Evolutionary conservation across 106 monocot species (phyloP).

Genomic region (Platanthera zijinensis): DNA sequence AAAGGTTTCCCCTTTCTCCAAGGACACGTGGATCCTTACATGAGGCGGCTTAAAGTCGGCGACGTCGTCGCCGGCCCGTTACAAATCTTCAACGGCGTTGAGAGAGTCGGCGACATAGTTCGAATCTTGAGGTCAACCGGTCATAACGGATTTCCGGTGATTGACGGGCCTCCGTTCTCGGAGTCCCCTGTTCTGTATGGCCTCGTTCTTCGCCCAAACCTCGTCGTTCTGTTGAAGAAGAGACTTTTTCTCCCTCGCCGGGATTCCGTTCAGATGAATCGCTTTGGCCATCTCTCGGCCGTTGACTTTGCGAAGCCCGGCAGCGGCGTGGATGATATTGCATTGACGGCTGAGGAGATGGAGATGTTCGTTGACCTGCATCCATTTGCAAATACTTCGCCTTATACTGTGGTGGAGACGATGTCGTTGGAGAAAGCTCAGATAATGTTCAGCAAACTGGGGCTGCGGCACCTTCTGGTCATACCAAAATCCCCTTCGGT

Average conservation of each 20-base stretch:
- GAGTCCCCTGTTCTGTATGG: slow-evolving; percentile 32
- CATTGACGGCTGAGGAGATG: slow-evolving; percentile 30
- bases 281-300: slow-evolving; percentile 12
- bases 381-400: slow-evolving; percentile 41
- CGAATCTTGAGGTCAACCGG: slow-evolving; percentile 30
- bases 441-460: slow-evolving; percentile 32
- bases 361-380: slow-evolving; percentile 42
- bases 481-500: slow-evolving; percentile 35
- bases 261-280: not conserved
- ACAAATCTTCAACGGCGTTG: slow-evolving; percentile 35
- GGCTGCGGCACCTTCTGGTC: slow-evolving; percentile 41
- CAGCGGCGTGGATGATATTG: slow-evolving; percentile 27
- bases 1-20: slow-evolving; percentile 51
- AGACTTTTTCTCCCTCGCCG: slow-evolving; percentile 22
- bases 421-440: slow-evolving; percentile 45
- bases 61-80: slow-evolving; percentile 48
- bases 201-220: slow-evolving; percentile 41
- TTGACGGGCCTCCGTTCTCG: slow-evolving; percentile 30
- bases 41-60: slow-evolving; percentile 38
- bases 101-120: slow-evolving; percentile 43
- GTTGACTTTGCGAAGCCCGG: slow-evolving; percentile 38
- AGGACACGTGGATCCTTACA: slow-evolving; percentile 36
- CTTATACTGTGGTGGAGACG: slow-evolving; percentile 39
- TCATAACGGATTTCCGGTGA: slow-evolving; percentile 28
- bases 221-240: slow-evolving; percentile 50